Percentiles rank a stretch among this genome's conserved stretches.
phyloP scores from a whole-genome alignment of 2,329 filamentous ascomycete species.

The Cordyceps militaris region DNA sequence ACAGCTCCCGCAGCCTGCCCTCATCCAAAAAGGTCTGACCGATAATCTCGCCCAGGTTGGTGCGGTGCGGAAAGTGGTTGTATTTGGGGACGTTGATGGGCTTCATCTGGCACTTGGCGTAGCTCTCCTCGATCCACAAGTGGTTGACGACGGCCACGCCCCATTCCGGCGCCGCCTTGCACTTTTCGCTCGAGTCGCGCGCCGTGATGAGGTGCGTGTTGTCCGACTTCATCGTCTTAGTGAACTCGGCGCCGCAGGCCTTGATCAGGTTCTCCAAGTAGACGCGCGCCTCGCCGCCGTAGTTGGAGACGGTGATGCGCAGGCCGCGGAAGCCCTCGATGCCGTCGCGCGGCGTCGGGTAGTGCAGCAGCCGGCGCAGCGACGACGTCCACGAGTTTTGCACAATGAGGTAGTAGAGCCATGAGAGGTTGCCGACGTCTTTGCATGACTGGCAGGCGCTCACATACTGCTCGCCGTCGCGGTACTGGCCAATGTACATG shows the following conservation, averaged over 20 bases:
- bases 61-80: slow-evolving; percentile 77
- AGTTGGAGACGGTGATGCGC: slow-evolving; percentile 89
- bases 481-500: slow-evolving; percentile 81
- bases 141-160: slow-evolving; percentile 86
- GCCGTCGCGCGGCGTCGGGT: slow-evolving; percentile 70
- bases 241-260: slow-evolving; percentile 80
- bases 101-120: slow-evolving; percentile 76
- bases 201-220: slow-evolving; percentile 96
- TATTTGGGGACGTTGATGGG: slow-evolving; percentile 68
- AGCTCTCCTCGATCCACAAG: slow-evolving; percentile 95
- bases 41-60: slow-evolving; percentile 87
- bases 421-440: slow-evolving; percentile 84
- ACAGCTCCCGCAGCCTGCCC: slow-evolving; percentile 52
- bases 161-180: slow-evolving; percentile 87
- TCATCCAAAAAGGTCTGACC: slow-evolving; percentile 79
- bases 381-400: slow-evolving; percentile 86
- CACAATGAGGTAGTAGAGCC: slow-evolving; percentile 89
- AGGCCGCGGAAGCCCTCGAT: slow-evolving; percentile 72
- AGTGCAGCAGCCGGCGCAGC: slow-evolving; percentile 75
- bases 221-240: slow-evolving; percentile 88
- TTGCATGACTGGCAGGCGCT: slow-evolving; percentile 69
- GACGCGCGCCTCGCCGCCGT: slow-evolving; percentile 85
- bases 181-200: slow-evolving; percentile 85
- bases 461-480: slow-evolving; percentile 72
- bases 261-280: slow-evolving; percentile 89